Conservation (phyloP, 768 basidiomycete genomes). For the Lentinula sp. region DNA sequence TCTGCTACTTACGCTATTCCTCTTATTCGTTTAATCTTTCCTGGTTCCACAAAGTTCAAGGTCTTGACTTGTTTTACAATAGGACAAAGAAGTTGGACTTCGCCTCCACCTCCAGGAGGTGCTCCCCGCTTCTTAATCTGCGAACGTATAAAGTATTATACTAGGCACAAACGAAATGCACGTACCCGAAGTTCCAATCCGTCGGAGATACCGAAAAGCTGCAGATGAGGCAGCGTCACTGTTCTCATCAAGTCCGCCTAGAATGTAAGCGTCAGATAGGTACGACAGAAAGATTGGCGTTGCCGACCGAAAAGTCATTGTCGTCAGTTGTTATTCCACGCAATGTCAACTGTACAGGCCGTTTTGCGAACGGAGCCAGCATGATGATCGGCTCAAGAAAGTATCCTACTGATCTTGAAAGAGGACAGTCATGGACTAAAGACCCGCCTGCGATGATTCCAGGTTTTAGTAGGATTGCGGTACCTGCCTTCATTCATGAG, state of each 20-base stretch:
- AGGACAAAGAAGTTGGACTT: conserved; percentile 91
- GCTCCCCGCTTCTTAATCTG: conserved; percentile 95
- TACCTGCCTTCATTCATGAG: conserved; percentile 48
- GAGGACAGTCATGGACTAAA: conserved; percentile 81
- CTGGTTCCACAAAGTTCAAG: conserved; percentile 85
- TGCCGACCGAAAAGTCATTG: conserved; percentile 79
- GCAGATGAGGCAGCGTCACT: conserved; percentile 85
- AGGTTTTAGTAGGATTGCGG: conserved; percentile 86
- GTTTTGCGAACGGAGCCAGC: conserved; percentile 91
- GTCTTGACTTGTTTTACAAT: conserved; percentile 88
- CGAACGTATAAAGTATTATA: neutral
- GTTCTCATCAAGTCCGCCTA: conserved; percentile 88
- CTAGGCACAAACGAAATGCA: neutral
- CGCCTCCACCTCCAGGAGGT: conserved; percentile 87
- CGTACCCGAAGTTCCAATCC: conserved; percentile 83
- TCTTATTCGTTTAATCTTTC: conserved; percentile 90
- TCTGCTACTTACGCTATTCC: conserved; percentile 69
- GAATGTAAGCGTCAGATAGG: conserved; percentile 9
- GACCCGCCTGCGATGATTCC: conserved; percentile 84
- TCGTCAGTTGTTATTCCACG: conserved; percentile 92
- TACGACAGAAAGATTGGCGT: neutral
- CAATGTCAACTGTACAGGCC: conserved; percentile 72
- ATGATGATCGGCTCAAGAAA: conserved; percentile 88
- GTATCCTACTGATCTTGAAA: conserved; percentile 88
- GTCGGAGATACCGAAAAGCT: conserved; percentile 85